Percentiles rank a stretch among this genome's conserved stretches.
These are phyloP conservation scores for Pseudogymnoascus sp. DNA, from an alignment of 2,329 filamentous ascomycete genomes.

Conservation along the genomic window DNA sequence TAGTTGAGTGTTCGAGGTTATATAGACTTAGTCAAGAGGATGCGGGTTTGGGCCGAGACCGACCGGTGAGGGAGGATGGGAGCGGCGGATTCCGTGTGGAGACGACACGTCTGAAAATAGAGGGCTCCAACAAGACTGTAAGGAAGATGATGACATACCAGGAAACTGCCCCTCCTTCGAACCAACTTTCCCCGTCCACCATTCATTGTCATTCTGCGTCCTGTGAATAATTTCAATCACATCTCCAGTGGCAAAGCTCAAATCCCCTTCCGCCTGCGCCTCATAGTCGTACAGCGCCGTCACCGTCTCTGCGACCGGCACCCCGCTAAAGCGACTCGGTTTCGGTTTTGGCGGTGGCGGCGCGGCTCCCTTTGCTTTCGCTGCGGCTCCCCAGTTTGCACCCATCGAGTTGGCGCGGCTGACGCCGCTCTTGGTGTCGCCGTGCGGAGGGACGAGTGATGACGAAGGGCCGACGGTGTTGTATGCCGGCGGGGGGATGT, in stretches of 20 bases:
- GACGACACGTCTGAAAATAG: not conserved
- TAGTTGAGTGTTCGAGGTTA: not conserved
- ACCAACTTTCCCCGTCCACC: constrained; percentile 81
- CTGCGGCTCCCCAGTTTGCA: constrained; percentile 38
- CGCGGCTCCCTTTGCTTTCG: constrained; percentile 59
- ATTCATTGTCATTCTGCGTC: constrained; percentile 90
- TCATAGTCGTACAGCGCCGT: constrained; percentile 95
- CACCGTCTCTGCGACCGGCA: constrained; percentile 62
- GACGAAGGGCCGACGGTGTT: constrained; percentile 31
- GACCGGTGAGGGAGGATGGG: not conserved
- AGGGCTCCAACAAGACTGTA: not conserved
- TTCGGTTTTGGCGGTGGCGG: constrained; percentile 69
- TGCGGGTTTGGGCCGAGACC: not conserved
- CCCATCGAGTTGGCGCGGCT: constrained; percentile 34
- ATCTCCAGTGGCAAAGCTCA: constrained; percentile 84
- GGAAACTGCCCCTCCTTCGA: constrained; percentile 88
- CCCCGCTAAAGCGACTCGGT: constrained; percentile 61
- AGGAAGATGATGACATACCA: constrained; percentile 49
- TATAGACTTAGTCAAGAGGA: not conserved
- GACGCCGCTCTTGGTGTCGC: constrained; percentile 24
- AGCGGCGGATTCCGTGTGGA: not conserved
- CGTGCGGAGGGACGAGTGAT: constrained; percentile 24
- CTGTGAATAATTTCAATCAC: constrained; percentile 77
- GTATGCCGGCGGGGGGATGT: constrained; percentile 65
- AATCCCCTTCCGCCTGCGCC: constrained; percentile 85